Conservation (phyloP, 371 early-diverging fungal species). For the Capillidium rhysosporum region DNA sequence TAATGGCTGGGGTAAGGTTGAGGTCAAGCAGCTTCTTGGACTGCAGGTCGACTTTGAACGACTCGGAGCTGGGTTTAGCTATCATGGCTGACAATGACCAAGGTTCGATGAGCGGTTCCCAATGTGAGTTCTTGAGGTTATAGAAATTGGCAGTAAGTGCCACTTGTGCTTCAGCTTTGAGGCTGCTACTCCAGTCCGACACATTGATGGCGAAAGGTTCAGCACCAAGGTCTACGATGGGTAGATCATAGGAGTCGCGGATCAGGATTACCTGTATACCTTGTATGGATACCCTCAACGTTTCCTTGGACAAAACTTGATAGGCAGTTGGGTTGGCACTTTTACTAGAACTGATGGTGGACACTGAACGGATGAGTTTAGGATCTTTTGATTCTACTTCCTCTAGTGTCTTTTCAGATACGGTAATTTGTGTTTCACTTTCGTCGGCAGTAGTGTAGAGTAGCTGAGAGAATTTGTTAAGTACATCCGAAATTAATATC, state of each 20-base stretch:
- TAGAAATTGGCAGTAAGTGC: conserved; percentile 69
- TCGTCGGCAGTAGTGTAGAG: conserved; percentile 15
- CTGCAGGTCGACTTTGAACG: conserved; percentile 19
- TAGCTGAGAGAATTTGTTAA: conserved; percentile 47
- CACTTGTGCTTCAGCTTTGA: conserved; percentile 51
- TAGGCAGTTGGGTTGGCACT: neutral
- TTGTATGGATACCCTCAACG: conserved; percentile 23
- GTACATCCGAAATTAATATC: conserved; percentile 53
- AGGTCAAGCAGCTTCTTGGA: conserved; percentile 47
- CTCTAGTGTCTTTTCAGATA: neutral
- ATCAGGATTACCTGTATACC: conserved; percentile 72
- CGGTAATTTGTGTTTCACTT: neutral
- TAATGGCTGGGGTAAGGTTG: conserved; percentile 55
- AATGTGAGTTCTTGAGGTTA: conserved; percentile 89
- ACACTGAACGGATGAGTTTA: neutral
- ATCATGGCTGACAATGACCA: conserved; percentile 48
- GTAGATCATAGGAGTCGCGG: conserved; percentile 78
- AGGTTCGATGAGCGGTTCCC: conserved; percentile 94
- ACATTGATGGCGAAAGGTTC: conserved; percentile 57
- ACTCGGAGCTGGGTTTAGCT: conserved; percentile 2
- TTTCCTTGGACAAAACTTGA: conserved; percentile 2
- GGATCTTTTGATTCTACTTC: conserved; percentile 3
- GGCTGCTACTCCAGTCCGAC: conserved; percentile 66
- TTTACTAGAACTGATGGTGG: neutral
- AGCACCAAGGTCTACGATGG: conserved; percentile 70